Percentiles rank a stretch among this genome's conserved stretches.
phyloP scores from a whole-genome alignment of 2,329 filamentous ascomycete species.

The Coniochaeta ligniaria region DNA sequence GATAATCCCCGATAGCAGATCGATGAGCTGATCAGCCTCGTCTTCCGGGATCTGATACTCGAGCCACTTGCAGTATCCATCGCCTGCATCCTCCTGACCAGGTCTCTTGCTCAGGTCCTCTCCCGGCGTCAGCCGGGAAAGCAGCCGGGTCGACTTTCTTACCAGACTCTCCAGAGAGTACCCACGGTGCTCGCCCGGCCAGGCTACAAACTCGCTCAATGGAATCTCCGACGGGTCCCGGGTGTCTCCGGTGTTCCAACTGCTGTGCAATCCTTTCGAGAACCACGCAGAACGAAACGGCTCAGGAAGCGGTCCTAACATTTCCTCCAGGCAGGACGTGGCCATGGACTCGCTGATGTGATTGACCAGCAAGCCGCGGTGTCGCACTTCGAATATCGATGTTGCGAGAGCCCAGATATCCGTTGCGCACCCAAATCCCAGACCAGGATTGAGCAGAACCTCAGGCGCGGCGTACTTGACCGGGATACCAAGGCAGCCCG shows the following conservation, averaged over 20 bases:
- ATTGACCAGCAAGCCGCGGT: not conserved
- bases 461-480: constrained; percentile 3
- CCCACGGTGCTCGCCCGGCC: not conserved
- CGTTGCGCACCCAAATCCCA: not conserved
- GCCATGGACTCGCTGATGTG: not conserved
- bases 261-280: not conserved
- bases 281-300: not conserved
- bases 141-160: not conserved
- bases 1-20: constrained; percentile 5
- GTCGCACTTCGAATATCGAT: not conserved
- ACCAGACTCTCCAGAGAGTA: not conserved
- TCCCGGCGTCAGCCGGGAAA: not conserved
- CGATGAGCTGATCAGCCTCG: constrained; percentile 1
- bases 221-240: not conserved
- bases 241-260: no score
- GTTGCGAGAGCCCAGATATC: constrained; percentile 9
- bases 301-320: constrained; percentile 7
- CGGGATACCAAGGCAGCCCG: constrained; percentile 3
- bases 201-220: not conserved
- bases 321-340: not conserved
- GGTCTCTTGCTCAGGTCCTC: not conserved
- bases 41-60: not conserved
- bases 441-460: not conserved
- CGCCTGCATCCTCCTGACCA: not conserved
- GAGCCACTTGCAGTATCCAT: not conserved